Base-by-base conservation (phyloP, 2,329 filamentous ascomycete species). In the Fusarium nematophilum region DNA sequence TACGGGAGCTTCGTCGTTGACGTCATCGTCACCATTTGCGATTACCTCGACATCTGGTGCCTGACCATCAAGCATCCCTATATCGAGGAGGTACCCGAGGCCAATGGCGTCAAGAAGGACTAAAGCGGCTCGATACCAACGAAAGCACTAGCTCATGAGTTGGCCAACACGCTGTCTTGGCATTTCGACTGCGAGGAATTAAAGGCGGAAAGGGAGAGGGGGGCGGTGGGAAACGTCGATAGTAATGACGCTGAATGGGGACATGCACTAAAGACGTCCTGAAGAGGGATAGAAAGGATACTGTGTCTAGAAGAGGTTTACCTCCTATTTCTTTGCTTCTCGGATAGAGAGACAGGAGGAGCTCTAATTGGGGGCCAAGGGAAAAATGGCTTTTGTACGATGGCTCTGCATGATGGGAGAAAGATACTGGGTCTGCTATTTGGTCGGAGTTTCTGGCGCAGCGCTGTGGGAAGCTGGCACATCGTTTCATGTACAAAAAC, bases 21-120 rank as follows among this genome's bases (percentile, higher is more conserved):
- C 73, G 93, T 98, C 52, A 97, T 99, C 65, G 92, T 95, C 56
- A 96, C 92, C 25, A 98, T 99, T 68, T 99, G 95, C 78, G 95
- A 99, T 75, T 97, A 96, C 74, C 83, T 98, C 58, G 95, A 99
- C 73, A 99, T 99, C 66, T 98, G 93, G 92, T 99, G 95, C 73
- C 81, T 99, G 73, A 96, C 91, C 2, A 99, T 99, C 79, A 99
- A 99, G 84, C 89, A 98, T 68, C 86, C 86, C 17, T 82, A 83
- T 62, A 78, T 81, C 18, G 83, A 85, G 68, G 53, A 53, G 18
- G 59, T 70, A 39, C 59, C 72, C 44, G 53, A 57, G 25, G 45
- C 70, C 48, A 65, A 74, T 45, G 66, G 60, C n/a, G 58, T 36
- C 8, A 79, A 81, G 67, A 82, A 82, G 75, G 74, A 67, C 18